Conservation (phyloP, 768 basidiomycete genomes). For the Trametes maxima region DNA sequence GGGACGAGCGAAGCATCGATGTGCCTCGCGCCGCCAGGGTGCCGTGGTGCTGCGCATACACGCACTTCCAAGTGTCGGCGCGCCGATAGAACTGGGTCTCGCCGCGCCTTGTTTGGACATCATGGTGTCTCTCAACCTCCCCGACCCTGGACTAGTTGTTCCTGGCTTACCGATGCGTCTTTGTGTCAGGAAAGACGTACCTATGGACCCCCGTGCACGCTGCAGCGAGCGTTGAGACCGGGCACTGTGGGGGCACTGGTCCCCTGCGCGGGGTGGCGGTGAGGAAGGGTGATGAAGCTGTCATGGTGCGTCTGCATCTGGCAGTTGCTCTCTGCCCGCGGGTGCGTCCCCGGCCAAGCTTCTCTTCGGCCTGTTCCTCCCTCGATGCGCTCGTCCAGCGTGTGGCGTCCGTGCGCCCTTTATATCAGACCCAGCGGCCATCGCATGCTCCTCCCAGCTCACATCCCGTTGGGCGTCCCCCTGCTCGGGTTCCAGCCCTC, state of each 20-base stretch:
- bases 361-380: constrained; percentile 2
- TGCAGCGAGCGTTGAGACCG: too few relatives aligned
- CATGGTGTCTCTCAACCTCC: too few relatives aligned
- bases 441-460: not conserved
- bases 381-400: not conserved
- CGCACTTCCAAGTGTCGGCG: too few relatives aligned
- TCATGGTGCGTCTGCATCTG: not conserved
- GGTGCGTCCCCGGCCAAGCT: not conserved
- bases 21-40: too few relatives aligned
- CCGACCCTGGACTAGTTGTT: too few relatives aligned
- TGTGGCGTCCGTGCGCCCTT: not conserved
- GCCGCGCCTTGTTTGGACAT: too few relatives aligned
- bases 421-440: not conserved
- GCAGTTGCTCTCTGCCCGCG: not conserved
- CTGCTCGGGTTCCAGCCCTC: not conserved
- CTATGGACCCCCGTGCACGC: too few relatives aligned
- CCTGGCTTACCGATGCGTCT: too few relatives aligned
- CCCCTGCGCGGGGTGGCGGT: not conserved
- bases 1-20: too few relatives aligned
- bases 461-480: not conserved
- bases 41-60: too few relatives aligned
- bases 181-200: too few relatives aligned
- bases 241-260: not conserved
- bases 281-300: not conserved
- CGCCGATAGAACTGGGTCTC: too few relatives aligned